Percentiles rank a stretch among this genome's conserved stretches.
These are phyloP conservation scores for Kwoniella bestiolae DNA, from an alignment of 768 basidiomycete genomes.

Conservation along the genomic window DNA sequence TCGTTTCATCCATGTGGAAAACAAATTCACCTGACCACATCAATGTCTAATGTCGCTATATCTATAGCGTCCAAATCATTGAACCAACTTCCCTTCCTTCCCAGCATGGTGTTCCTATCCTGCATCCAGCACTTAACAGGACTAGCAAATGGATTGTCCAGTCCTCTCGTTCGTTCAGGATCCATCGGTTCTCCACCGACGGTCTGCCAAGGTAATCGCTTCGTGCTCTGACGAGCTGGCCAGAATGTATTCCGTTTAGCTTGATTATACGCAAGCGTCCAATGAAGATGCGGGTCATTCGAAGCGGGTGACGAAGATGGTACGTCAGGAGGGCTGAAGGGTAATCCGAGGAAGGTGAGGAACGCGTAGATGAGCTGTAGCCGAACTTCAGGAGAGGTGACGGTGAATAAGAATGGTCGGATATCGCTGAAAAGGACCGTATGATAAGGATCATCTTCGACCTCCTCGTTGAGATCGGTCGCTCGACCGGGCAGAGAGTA, in stretches of 20 bases:
- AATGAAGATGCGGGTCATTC: conserved; percentile 54
- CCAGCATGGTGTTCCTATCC: conserved; percentile 42
- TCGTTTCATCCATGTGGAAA: too few species aligned
- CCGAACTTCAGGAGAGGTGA: conserved; percentile 47
- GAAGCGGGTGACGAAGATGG: conserved; percentile 53
- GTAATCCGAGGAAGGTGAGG: conserved; percentile 58
- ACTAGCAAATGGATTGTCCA: conserved; percentile 44
- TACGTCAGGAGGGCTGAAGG: conserved; percentile 54
- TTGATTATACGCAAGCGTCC: conserved; percentile 28
- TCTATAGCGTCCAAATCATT: conserved; percentile 33
- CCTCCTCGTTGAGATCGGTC: conserved; percentile 44
- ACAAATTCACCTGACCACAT: conserved; percentile 32
- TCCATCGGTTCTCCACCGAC: conserved; percentile 57
- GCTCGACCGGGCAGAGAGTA: conserved; percentile 40
- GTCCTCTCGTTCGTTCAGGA: conserved; percentile 34
- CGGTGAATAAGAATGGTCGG: conserved; percentile 53
- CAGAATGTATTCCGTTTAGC: conserved; percentile 29
- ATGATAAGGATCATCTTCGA: conserved; percentile 58
- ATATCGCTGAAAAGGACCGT: conserved; percentile 59
- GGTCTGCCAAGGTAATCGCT: conserved; percentile 39
- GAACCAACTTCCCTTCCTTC: conserved; percentile 39
- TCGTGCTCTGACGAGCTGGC: conserved; percentile 23
- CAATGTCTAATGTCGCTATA: conserved; percentile 34
- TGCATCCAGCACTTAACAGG: conserved; percentile 49
- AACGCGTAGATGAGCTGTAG: conserved; percentile 57